Evolutionary conservation across 2,329 filamentous ascomycete genomes (phyloP).

Genomic region (Alternaria infectoria): DNA sequence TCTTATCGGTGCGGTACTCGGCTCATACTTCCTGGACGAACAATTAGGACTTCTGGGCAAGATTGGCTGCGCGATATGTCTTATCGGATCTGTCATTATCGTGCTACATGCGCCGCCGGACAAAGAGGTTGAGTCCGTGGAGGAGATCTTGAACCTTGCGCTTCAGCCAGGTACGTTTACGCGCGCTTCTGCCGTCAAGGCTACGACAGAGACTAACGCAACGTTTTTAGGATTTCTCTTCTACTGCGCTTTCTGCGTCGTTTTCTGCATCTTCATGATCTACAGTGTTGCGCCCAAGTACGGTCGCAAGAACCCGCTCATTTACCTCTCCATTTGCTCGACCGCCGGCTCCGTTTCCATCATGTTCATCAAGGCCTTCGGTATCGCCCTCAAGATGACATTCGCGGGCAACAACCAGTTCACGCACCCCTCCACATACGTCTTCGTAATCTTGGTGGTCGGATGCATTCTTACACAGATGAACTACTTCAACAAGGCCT

Average conservation of each 20-base stretch:
- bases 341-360: conserved; percentile 96
- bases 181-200: conserved; percentile 22
- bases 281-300: conserved; percentile 89
- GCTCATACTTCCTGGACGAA: conserved; percentile 92
- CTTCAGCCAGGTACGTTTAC: conserved; percentile 78
- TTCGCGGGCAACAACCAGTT: conserved; percentile 95
- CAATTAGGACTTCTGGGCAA: conserved; percentile 89
- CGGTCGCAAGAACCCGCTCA: conserved; percentile 92
- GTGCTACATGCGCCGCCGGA: conserved; percentile 96
- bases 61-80: conserved; percentile 92
- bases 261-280: conserved; percentile 93
- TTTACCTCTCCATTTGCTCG: conserved; percentile 97
- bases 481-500: conserved; percentile 99
- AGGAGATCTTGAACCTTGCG: conserved; percentile 89
- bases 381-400: conserved; percentile 95
- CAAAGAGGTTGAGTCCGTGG: conserved; percentile 86
- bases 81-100: conserved; percentile 96
- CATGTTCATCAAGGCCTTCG: conserved; percentile 99
- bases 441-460: conserved; percentile 90
- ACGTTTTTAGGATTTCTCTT: conserved; percentile 76
- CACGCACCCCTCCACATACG: conserved; percentile 91
- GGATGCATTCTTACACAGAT: conserved; percentile 98
- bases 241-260: conserved; percentile 79
- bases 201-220: conserved; percentile 16
- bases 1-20: conserved; percentile 90